Conservation (phyloP, 495 filamentous ascomycete genomes). For the Hypoxylon fragiforme region DNA sequence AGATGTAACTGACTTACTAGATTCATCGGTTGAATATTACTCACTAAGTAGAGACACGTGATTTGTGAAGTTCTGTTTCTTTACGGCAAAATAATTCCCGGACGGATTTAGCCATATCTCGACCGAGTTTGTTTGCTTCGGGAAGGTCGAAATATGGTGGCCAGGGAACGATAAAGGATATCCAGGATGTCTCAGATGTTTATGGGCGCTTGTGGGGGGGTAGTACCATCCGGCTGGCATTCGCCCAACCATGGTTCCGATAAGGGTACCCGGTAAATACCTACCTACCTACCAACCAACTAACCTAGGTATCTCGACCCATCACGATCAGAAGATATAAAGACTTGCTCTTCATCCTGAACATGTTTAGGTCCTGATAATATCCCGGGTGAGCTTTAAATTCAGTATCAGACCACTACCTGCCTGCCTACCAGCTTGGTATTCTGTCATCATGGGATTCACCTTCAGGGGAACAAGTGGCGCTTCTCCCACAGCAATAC, state of each 20-base stretch:
- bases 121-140: conserved; percentile 6
- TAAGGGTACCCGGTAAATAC: too few relatives aligned
- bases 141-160: conserved; percentile 28
- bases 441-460: conserved; percentile 28
- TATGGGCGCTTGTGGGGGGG: conserved; percentile 1
- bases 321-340: conserved; percentile 16
- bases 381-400: too few relatives aligned
- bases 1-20: too few relatives aligned
- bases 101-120: conserved; percentile 16
- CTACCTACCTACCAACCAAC: background rate
- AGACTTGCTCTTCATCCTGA: conserved; percentile 11
- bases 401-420: too few relatives aligned
- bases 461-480: conserved; percentile 11
- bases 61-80: too few relatives aligned
- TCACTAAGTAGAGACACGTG: too few relatives aligned
- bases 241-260: conserved; percentile 9
- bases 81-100: too few relatives aligned
- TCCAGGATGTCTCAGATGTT: conserved; percentile 2
- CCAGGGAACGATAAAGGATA: background rate
- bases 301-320: background rate
- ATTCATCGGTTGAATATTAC: too few relatives aligned
- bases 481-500: conserved; percentile 7
- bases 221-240: conserved; percentile 13
- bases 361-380: background rate
- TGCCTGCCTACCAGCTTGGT: too few relatives aligned